Evolutionary conservation across 345 rosid genomes (phyloP), one percentile per base, ranked within the genome.

Genomic region (Combretum micranthum): DNA sequence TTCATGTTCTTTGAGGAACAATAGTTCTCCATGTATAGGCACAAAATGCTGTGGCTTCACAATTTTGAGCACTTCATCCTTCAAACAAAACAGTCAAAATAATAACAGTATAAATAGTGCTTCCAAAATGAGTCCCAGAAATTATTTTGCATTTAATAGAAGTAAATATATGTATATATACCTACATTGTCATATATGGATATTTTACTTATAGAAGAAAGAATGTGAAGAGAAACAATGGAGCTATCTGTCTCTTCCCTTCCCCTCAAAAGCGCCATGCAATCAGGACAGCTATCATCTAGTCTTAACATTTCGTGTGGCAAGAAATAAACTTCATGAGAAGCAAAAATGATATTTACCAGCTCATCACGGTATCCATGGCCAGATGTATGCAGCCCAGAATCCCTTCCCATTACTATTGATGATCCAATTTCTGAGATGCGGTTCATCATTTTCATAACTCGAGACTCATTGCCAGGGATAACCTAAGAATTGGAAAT

Each of bases 21-120:
- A 61, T 21, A 93, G 99, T 74, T 93, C 99, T 70, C 99, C 99
- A 66, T 93, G 97, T 61, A 89, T 78, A 45, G 99, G 97, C 60
- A 93, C 80, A 78, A 93, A 93, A 77, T 93, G 99, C 59, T 93
- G 99, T 4, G 99, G 99, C 80, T 89, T 93, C 60, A 93, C 96
- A 62, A 93, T 82, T 76, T 79, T 76, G 64, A 93, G 94, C 60
- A 87, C 96, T 75, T 93, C 97, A 79, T 93, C 99, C 99, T 93
- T 77, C 68, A 76, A 45, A 73, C 59, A 26, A 42, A 51, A 50
- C 6, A 46, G 56, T 61, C 37, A 50, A 39, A 19, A 14, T 45
- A 47, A 69, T 57, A 62, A 32, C 10, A 60, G 18, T 23, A 12
- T 20, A 7, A n/a, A 50, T 2, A 18, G 17, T 50, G 4, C 23